phyloP scores from a whole-genome alignment of 306 rosid genomes.

The Lablab purpureus region DNA sequence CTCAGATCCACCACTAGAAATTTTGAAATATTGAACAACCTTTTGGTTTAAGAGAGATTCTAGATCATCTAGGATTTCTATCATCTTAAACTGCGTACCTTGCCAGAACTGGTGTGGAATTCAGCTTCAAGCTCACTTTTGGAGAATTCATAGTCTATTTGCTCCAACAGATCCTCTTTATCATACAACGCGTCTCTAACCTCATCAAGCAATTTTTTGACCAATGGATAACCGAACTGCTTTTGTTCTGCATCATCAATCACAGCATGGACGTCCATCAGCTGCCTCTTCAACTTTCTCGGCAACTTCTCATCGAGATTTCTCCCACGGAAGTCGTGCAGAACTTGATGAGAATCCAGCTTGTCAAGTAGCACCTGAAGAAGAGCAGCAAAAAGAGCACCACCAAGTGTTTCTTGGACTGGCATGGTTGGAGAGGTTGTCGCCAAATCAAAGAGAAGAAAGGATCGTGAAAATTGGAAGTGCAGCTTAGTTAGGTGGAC shows the following conservation, averaged over 20 bases:
- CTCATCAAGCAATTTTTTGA: not conserved
- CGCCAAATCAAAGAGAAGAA: not conserved
- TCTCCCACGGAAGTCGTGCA: not conserved
- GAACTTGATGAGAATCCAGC: not conserved
- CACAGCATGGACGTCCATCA: not conserved
- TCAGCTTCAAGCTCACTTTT: not conserved
- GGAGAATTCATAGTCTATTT: not conserved
- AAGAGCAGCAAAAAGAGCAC: too few species aligned
- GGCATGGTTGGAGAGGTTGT: not conserved
- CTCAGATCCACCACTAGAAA: not conserved
- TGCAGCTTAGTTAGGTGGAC: too few species aligned
- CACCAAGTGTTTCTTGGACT: not conserved
- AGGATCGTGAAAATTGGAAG: not conserved
- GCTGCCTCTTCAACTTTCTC: not conserved
- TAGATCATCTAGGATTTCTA: not conserved
- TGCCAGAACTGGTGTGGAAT: too few species aligned
- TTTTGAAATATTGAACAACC: not conserved
- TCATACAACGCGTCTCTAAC: not conserved
- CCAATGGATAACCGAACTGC: not conserved
- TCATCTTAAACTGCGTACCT: not conserved
- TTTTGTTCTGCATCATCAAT: not conserved
- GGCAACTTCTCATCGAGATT: not conserved
- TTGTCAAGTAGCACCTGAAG: too few species aligned
- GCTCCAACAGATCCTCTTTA: not conserved
- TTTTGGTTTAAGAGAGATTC: not conserved